phyloP scores from a whole-genome alignment of 2,329 filamentous ascomycete genomes.

The Cordyceps fumosorosea region DNA sequence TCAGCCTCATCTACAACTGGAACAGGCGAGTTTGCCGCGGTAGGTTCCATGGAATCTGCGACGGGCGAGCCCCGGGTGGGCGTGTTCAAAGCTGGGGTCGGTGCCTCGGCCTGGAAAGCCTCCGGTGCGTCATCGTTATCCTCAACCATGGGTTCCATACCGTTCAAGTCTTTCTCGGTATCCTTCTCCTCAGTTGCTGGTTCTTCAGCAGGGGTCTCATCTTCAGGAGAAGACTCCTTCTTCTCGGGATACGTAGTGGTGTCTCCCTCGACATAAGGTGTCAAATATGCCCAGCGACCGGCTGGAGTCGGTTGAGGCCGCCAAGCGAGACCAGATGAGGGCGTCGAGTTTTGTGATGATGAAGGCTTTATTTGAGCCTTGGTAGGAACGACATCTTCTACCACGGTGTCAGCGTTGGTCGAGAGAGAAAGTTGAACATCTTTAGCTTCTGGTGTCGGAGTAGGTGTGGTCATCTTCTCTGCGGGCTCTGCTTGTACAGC shows the following conservation, averaged over 20 bases:
- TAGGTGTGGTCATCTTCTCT: background rate
- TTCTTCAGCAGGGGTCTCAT: constrained; percentile 25
- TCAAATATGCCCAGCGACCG: constrained; percentile 33
- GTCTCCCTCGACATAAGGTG: constrained; percentile 34
- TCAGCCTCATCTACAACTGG: constrained; percentile 30
- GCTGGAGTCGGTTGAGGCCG: constrained; percentile 25
- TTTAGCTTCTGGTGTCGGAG: background rate
- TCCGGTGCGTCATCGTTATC: constrained; percentile 18
- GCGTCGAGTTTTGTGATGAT: background rate
- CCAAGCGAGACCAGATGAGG: constrained; percentile 13
- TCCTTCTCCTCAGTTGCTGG: constrained; percentile 23
- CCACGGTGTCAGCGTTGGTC: constrained; percentile 2
- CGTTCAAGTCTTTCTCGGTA: constrained; percentile 17
- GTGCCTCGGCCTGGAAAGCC: constrained; percentile 24
- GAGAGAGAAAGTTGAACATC: background rate
- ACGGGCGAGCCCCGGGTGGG: constrained; percentile 33
- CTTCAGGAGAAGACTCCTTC: constrained; percentile 25
- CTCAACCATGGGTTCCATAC: constrained; percentile 21
- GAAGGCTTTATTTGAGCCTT: background rate
- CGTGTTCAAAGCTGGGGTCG: constrained; percentile 33
- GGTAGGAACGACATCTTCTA: background rate
- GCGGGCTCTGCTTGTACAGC: background rate
- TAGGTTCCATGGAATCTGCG: constrained; percentile 32
- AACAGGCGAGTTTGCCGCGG: constrained; percentile 32
- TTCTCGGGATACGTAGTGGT: constrained; percentile 34